phyloP scores from a whole-genome alignment of 2,329 filamentous ascomycete species.

The Furcasterigmium furcatum region DNA sequence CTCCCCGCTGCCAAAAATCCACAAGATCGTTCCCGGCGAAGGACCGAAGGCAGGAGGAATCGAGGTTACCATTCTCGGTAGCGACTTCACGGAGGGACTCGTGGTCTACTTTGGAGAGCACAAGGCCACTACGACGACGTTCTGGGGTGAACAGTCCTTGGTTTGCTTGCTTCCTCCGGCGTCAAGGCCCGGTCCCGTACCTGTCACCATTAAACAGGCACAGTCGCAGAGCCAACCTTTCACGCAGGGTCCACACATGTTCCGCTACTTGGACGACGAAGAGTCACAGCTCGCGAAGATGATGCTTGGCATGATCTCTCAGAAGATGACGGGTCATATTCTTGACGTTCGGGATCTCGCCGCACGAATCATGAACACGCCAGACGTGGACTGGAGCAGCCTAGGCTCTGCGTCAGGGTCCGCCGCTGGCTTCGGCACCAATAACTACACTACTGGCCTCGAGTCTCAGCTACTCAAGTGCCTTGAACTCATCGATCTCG shows the following conservation, averaged over 20 bases:
- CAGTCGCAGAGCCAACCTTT: conserved; percentile 27
- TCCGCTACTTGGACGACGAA: conserved; percentile 73
- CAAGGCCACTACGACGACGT: conserved; percentile 68
- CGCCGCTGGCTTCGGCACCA: conserved; percentile 33
- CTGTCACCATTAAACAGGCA: conserved; percentile 65
- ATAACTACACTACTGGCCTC: conserved; percentile 38
- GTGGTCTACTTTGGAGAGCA: conserved; percentile 79
- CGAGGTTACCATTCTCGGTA: conserved; percentile 82
- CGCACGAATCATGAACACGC: conserved; percentile 52
- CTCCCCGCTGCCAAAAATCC: conserved; percentile 58
- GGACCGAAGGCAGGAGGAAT: conserved; percentile 81
- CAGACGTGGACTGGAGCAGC: conserved; percentile 44
- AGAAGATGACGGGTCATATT: conserved; percentile 62
- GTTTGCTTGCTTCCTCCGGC: conserved; percentile 76
- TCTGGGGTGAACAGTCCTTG: conserved; percentile 76
- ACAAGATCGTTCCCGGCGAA: conserved; percentile 80
- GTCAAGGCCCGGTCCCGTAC: conserved; percentile 62
- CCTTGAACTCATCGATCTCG: conserved; percentile 75
- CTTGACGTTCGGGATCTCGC: conserved; percentile 61
- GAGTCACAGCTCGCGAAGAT: conserved; percentile 67
- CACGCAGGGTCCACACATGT: conserved; percentile 44
- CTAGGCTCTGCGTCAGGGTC: conserved; percentile 23
- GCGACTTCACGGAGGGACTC: conserved; percentile 71
- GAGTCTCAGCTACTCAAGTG: conserved; percentile 69
- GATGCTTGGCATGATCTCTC: conserved; percentile 60